Base-by-base conservation (phyloP, 2,329 filamentous ascomycete species). In the Esteya vermicola region DNA sequence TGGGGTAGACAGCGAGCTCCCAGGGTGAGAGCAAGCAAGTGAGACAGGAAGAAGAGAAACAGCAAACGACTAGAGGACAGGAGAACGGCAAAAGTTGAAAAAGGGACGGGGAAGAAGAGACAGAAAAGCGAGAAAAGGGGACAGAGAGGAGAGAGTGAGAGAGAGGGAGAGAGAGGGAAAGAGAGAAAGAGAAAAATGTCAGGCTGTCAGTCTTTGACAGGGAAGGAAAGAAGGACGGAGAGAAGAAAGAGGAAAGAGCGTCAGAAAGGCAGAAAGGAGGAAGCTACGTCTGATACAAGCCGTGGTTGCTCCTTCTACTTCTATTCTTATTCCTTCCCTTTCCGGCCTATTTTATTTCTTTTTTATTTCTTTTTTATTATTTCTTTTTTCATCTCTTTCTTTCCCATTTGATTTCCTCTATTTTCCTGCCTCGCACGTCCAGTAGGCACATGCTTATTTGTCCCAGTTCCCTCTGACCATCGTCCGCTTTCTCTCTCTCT, bases 1-100 rank as follows among this genome's bases (percentile, higher is more conserved):
- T n/a, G n/a, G n/a, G n/a, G n/a, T n/a, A n/a, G n/a, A n/a, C n/a
- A n/a, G n/a, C n/a, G n/a, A n/a, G n/a, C n/a, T n/a, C n/a, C n/a
- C n/a, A n/a, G n/a, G n/a, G n/a, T n/a, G 26, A 28, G 26, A 28
- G 26, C 6, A 4, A 14, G 10, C 6, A 28, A 14, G 26, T 28
- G 10, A 4, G 26, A 28, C n/a, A 28, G 10, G 10, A 14, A 7
- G 10, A 10, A 14, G 26, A 28, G n/a, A 13, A 14, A 14, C 26
- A 28, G 26, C n/a, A 14, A 28, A 9, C n/a, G 26, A 14, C 12
- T 13, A 13, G 10, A 28, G n/a, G 26, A 14, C 26, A 28, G 9
- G 28, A 31, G 18, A 14, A 14, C 6, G 18, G 12, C 7, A 7
- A 32, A 32, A 33, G 41, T 37, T 39, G 40, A 43, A 47, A 25